Base-by-base conservation (phyloP, 805 yeast species). In the Barnettozyma sucrosica region DNA sequence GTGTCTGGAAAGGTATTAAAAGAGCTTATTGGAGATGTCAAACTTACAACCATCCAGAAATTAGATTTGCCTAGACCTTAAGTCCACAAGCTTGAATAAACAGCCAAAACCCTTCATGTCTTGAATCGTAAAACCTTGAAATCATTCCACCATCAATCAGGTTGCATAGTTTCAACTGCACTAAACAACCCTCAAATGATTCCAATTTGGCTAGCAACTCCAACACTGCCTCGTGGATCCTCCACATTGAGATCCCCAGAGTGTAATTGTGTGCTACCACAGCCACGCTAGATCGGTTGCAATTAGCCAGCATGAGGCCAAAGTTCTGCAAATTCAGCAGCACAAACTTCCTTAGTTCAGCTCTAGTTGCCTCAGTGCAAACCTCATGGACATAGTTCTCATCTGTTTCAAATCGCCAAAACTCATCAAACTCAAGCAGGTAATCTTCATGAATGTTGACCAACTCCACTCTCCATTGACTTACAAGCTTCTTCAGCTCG, bases 11-110 rank as follows among this genome's bases (percentile, higher is more conserved):
- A 33, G 83, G 72, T 25, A 75, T 83, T 50, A 76, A 77, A 46
- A 63, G 85, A 51, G 72, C 83, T 1, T 82, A 82, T 61, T 82
- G 87, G 87, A 73, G 76, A 52, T 82, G 87, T 62, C 82, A 85
- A 5, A 70, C 72, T 1, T 82, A 80, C 55, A 81, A 79, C 57
- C 89, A 82, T 54, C 88, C 89, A 7, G 81, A 77, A 48, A 78
- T 74, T 10, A 67, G 68, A 45, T 81, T 81, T 55, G 59, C 67
- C 16, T 39, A 39, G 33, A 25, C 21, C 6, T 21, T 21, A 23
- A 13, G 10, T 16, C 32, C 21, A 39, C 30, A 24, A 13, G 13
- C 9, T 20, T 39, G 25, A 25, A 39, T 20, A 25, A 39, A 39
- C 32, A 16, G 21, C 42, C 42, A 39, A 18, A 39, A 39, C n/a